Evolutionary conservation across 352 stramenopile genomes (phyloP).

Genomic region (Phytopythium helicoides): DNA sequence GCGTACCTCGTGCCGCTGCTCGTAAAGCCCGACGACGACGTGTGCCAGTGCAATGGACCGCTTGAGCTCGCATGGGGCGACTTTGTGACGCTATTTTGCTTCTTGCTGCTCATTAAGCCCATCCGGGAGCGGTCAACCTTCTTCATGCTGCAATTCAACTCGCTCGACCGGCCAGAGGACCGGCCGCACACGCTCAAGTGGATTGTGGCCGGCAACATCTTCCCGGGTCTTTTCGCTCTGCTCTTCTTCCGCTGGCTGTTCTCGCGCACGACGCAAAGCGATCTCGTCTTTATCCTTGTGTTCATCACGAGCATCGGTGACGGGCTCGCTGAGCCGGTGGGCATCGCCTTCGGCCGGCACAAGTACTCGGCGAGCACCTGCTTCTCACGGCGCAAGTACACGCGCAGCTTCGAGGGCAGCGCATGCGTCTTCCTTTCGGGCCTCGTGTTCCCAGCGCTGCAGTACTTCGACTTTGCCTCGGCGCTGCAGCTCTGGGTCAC

Average conservation of each 20-base stretch:
- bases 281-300: slow-evolving; percentile 80
- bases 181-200: slow-evolving; percentile 84
- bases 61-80: slow-evolving; percentile 79
- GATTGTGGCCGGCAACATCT: slow-evolving; percentile 82
- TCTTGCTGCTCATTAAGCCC: slow-evolving; percentile 84
- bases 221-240: slow-evolving; percentile 77
- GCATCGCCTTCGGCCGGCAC: slow-evolving; percentile 78
- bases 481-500: slow-evolving; percentile 72
- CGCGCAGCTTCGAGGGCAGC: slow-evolving; percentile 70
- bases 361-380: slow-evolving; percentile 81
- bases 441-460: slow-evolving; percentile 71
- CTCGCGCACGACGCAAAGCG: slow-evolving; percentile 64
- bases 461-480: slow-evolving; percentile 77
- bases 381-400: slow-evolving; percentile 83
- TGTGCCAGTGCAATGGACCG: slow-evolving; percentile 19
- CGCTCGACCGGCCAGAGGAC: slow-evolving; percentile 79
- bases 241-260: slow-evolving; percentile 89
- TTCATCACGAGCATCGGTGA: slow-evolving; percentile 85
- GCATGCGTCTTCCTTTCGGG: slow-evolving; percentile 75
- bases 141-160: slow-evolving; percentile 91
- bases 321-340: slow-evolving; percentile 70
- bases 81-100: slow-evolving; percentile 78
- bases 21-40: slow-evolving; percentile 57
- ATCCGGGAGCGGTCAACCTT: slow-evolving; percentile 76
- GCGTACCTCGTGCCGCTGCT: slow-evolving; percentile 83